phyloP scores from a whole-genome alignment of 106 monocot species.

The Platanthera guangdongensis region DNA sequence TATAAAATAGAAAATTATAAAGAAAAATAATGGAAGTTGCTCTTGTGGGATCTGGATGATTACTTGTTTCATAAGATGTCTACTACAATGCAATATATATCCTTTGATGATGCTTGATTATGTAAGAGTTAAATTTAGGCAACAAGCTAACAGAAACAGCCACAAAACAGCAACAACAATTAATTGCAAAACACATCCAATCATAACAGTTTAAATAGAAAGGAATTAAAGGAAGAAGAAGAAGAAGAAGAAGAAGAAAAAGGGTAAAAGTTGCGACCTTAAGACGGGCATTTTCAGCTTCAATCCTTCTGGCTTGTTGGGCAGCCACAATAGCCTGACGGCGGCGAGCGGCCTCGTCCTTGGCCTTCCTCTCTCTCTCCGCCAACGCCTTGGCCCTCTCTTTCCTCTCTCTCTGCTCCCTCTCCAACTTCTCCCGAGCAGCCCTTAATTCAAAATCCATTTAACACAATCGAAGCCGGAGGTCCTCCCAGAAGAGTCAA shows the following conservation, averaged over 20 bases:
- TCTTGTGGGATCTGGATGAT: too few species aligned
- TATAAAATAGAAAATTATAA: too few species aligned
- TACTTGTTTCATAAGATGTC: too few species aligned
- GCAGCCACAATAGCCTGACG: constrained; percentile 73
- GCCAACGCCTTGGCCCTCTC: constrained; percentile 55
- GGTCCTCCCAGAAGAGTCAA: neutral
- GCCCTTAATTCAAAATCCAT: constrained; percentile 90
- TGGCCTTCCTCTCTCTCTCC: constrained; percentile 71
- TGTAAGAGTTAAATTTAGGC: too few species aligned
- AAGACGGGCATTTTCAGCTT: constrained; percentile 40
- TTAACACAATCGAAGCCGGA: neutral
- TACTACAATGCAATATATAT: too few species aligned
- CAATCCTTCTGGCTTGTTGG: constrained; percentile 47
- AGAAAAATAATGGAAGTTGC: too few species aligned
- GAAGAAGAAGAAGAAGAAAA: neutral
- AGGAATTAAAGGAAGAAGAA: neutral
- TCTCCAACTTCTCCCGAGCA: constrained; percentile 83
- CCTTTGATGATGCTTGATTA: too few species aligned
- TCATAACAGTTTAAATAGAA: neutral
- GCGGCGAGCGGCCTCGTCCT: constrained; percentile 65
- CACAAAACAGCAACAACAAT: neutral
- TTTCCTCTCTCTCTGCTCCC: constrained; percentile 84
- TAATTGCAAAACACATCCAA: neutral
- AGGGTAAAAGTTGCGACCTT: constrained; percentile 18
- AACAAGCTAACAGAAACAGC: neutral